Conservation (phyloP, 176 grass and related monocot genomes). For the Musa acuminata region DNA sequence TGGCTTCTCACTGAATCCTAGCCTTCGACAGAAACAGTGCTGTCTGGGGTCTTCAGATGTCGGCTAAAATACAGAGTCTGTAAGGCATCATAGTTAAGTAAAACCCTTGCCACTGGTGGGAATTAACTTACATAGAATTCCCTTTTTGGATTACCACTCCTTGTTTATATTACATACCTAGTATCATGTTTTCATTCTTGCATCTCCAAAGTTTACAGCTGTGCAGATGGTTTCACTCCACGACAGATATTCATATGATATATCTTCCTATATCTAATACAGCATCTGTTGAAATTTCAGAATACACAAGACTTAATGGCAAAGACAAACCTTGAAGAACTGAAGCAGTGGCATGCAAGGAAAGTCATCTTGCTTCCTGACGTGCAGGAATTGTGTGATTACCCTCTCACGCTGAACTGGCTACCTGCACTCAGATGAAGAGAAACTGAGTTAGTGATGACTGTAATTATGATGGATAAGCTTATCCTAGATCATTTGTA, state of each 20-base stretch:
- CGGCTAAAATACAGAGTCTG: no score
- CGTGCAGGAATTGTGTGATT: neutral
- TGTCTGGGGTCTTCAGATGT: no score
- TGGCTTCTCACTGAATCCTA: no score
- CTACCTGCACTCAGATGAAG: neutral
- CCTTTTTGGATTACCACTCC: neutral
- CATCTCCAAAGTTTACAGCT: neutral
- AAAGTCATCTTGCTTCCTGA: neutral
- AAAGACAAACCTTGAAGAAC: neutral
- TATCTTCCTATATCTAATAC: neutral
- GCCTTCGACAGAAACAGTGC: no score
- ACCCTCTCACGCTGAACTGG: neutral
- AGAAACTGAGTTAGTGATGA: neutral
- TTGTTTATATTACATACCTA: neutral
- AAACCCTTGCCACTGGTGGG: no score
- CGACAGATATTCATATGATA: neutral
- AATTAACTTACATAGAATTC: no score
- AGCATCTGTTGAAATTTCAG: neutral
- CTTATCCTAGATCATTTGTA: neutral
- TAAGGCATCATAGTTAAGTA: no score
- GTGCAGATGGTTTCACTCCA: neutral
- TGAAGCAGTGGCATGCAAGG: neutral
- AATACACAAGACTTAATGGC: neutral
- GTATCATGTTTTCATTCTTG: neutral
- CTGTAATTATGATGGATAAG: neutral